A percentile compares a stretch with the other conserved stretches of the same genome.
These are phyloP conservation scores for Mycena vitilis DNA, from an alignment of 768 basidiomycete genomes.

Conservation along the genomic window DNA sequence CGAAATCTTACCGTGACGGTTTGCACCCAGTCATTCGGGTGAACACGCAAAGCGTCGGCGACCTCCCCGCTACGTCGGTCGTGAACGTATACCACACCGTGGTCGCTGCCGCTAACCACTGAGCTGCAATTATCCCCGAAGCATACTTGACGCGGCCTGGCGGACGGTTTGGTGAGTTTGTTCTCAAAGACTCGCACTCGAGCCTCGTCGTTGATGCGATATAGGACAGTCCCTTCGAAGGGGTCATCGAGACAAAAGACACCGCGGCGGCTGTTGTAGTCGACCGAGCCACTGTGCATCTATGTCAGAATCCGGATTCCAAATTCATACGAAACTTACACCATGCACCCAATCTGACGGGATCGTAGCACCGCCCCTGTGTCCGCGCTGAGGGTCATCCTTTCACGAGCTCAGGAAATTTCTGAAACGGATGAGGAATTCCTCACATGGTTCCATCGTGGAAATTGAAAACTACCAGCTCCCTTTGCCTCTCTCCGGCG, in stretches of 20 bases:
- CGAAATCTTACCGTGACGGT: conserved; percentile 17
- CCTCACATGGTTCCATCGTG: too few relatives aligned
- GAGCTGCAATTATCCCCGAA: conserved; percentile 21
- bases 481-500: neutral
- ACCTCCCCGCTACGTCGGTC: conserved; percentile 7
- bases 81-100: conserved; percentile 32
- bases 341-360: conserved; percentile 19
- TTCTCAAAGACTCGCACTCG: neutral
- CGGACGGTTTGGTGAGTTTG: neutral
- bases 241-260: conserved; percentile 31
- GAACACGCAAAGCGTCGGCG: conserved; percentile 11
- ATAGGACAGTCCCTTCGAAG: conserved; percentile 7
- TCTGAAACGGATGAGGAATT: too few relatives aligned
- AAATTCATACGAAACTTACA: conserved; percentile 20
- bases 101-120: conserved; percentile 33
- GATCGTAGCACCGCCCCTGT: neutral
- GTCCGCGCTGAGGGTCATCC: neutral
- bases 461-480: too few relatives aligned
- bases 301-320: neutral
- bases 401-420: too few relatives aligned
- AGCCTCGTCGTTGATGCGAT: neutral
- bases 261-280: conserved; percentile 23
- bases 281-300: conserved; percentile 27
- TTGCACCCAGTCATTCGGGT: conserved; percentile 15
- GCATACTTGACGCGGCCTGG: conserved; percentile 17